phyloP scores from a whole-genome alignment of 2,329 filamentous ascomycete genomes.

The Hymenoscyphus fructigenus region DNA sequence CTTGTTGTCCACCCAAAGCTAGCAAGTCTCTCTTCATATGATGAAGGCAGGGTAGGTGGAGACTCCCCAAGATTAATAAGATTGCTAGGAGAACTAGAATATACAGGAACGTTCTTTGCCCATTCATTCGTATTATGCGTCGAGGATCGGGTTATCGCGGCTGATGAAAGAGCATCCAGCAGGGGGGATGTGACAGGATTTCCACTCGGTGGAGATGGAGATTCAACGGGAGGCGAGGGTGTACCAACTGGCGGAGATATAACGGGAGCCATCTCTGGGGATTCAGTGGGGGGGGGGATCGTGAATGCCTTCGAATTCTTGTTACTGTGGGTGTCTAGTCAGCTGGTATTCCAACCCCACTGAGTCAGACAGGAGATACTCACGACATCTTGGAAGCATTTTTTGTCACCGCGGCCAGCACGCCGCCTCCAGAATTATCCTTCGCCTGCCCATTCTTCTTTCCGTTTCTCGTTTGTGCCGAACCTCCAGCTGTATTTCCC shows the following conservation, averaged over 20 bases:
- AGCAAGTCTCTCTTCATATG: slow-evolving; percentile 34
- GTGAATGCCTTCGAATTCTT: slow-evolving; percentile 26
- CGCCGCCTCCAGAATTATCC: slow-evolving; percentile 29
- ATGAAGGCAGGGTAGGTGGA: slow-evolving; percentile 40
- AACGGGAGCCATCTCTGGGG: slow-evolving; percentile 32
- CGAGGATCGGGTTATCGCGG: slow-evolving; percentile 27
- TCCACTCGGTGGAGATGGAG: slow-evolving; percentile 21
- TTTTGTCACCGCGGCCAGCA: slow-evolving; percentile 36
- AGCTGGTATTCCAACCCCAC: not conserved
- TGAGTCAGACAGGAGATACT: slow-evolving; percentile 20
- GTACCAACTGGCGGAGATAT: slow-evolving; percentile 10
- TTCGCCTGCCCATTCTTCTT: slow-evolving; percentile 39
- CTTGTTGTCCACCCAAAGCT: slow-evolving; percentile 33
- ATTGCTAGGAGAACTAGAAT: slow-evolving; percentile 43
- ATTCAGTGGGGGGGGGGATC: slow-evolving; percentile 22
- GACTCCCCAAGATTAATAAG: slow-evolving; percentile 46
- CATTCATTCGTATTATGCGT: slow-evolving; percentile 42
- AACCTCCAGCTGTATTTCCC: slow-evolving; percentile 27
- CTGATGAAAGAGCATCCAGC: slow-evolving; percentile 34
- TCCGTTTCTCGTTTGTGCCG: slow-evolving; percentile 33
- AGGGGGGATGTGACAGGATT: slow-evolving; percentile 32
- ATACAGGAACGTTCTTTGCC: slow-evolving; percentile 44
- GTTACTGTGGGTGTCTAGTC: slow-evolving; percentile 9
- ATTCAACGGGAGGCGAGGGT: not conserved
- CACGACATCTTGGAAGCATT: slow-evolving; percentile 35